Evolutionary conservation across 495 filamentous ascomycete species (phyloP), one percentile per base, ranked within the genome.

Genomic region (Penicillium manginii): DNA sequence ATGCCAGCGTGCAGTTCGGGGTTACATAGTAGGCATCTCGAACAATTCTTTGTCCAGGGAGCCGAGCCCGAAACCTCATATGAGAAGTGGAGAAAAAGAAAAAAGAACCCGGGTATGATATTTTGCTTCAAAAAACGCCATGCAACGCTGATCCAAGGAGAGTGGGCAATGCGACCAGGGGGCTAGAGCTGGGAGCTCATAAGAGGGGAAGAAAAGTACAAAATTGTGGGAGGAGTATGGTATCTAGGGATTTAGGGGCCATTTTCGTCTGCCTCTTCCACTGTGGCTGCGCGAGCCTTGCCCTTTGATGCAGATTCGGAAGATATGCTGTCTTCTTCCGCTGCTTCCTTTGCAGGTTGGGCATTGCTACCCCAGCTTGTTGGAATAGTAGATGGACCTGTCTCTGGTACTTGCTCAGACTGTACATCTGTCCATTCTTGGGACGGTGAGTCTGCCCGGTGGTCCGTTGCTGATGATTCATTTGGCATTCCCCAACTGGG

Each of bases 251-350:
- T 42, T 26, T 49, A 65, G 63, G 58, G 69, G 37, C 58, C 65
- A 26, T 74, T 74, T 39, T 81, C 80, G 18, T 81, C 81, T 37
- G 61, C 66, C 52, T 83, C 80, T 65, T 83, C 81, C 6, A 83
- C 80, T 3, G 80, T 81, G 9, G 72, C 68, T 19, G 74, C 69
- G 46, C 75, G 74, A n/a, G 69, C 64, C 60, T 82, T 83, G 23
- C 79, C 78, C 54, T 81, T 82, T 21, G 67, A 67, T 22, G 60
- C 22, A 4, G 66, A 64, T 47, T 57, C 64, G 4, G 50, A 1
- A 3, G 15, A n/a, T n/a, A 37, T 26, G 22, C 17, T 46, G 3
- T 60, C 64, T 17, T 21, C 11, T 45, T 48, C 19, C 54, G 26
- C 2, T 9, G 40, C 35, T 19, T 29, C 17, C 31, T 55, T 26